Percentiles rank a stretch among this genome's conserved stretches.
phyloP scores from a whole-genome alignment of 441 rosid genomes.

The Sinapis alba region DNA sequence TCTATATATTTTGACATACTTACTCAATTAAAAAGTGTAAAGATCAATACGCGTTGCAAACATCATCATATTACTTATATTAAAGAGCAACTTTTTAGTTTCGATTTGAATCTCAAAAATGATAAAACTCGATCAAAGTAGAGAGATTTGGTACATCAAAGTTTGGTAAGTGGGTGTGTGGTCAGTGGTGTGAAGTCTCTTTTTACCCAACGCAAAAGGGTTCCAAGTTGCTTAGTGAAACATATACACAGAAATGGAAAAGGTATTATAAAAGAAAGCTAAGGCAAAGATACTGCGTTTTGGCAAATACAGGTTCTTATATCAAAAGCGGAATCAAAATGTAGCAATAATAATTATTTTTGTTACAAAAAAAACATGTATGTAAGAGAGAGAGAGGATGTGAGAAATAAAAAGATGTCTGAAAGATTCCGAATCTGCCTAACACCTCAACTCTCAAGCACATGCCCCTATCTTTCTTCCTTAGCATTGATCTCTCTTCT shows the following conservation, averaged over 20 bases:
- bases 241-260: conserved; percentile 25
- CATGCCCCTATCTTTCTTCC: conserved; percentile 29
- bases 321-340: conserved; percentile 23
- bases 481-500: conserved; percentile 16
- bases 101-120: conserved; percentile 4
- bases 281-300: conserved; percentile 25
- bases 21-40: neutral
- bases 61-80: neutral
- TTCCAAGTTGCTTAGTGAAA: conserved; percentile 41
- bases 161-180: conserved; percentile 33
- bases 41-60: neutral
- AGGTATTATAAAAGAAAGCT: conserved; percentile 27
- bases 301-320: conserved; percentile 19
- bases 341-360: neutral
- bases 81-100: neutral
- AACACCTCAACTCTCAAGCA: conserved; percentile 31
- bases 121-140: conserved; percentile 12
- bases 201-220: conserved; percentile 39
- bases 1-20: conserved; percentile 6
- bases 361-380: neutral
- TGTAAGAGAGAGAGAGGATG: neutral
- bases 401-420: conserved; percentile 3
- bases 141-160: conserved; percentile 22
- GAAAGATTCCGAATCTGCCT: conserved; percentile 40
- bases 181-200: conserved; percentile 38